phyloP scores from a whole-genome alignment of 2,329 filamentous ascomycete species.

The Pseudogymnoascus sp. region DNA sequence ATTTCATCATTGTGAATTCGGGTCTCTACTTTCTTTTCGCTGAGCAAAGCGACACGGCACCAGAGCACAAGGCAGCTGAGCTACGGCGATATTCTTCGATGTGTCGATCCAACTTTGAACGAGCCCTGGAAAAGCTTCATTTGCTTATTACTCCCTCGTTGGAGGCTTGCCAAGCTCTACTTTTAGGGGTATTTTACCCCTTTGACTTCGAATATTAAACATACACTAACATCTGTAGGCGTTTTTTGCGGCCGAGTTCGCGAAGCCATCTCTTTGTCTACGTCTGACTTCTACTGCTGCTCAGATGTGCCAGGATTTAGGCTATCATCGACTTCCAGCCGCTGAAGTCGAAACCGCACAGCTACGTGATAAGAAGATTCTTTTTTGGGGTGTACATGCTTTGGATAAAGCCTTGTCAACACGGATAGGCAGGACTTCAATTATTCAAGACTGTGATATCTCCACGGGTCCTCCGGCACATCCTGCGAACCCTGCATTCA shows the following conservation, averaged over 20 bases:
- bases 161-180: constrained; percentile 9
- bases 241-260: constrained; percentile 1
- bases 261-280: constrained; percentile 6
- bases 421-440: constrained; percentile 13
- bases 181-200: constrained; percentile 9
- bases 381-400: constrained; percentile 15
- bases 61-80: constrained; percentile 5
- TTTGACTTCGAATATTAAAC: not conserved
- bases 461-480: constrained; percentile 8
- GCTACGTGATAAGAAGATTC: constrained; percentile 3
- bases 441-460: constrained; percentile 16
- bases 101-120: constrained; percentile 10
- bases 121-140: constrained; percentile 10
- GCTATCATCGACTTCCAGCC: constrained; percentile 10
- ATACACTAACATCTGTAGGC: not conserved
- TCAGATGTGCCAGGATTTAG: constrained; percentile 9
- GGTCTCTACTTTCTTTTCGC: constrained; percentile 14
- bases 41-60: constrained; percentile 3
- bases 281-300: constrained; percentile 10
- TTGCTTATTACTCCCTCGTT: constrained; percentile 9
- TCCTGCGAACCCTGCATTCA: constrained; percentile 2
- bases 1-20: constrained; percentile 14
- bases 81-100: constrained; percentile 8
- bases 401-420: constrained; percentile 15
- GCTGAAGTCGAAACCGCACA: not conserved